Conservation (phyloP, 768 basidiomycete genomes). For the Pseudohyphozyma bogoriensis region DNA sequence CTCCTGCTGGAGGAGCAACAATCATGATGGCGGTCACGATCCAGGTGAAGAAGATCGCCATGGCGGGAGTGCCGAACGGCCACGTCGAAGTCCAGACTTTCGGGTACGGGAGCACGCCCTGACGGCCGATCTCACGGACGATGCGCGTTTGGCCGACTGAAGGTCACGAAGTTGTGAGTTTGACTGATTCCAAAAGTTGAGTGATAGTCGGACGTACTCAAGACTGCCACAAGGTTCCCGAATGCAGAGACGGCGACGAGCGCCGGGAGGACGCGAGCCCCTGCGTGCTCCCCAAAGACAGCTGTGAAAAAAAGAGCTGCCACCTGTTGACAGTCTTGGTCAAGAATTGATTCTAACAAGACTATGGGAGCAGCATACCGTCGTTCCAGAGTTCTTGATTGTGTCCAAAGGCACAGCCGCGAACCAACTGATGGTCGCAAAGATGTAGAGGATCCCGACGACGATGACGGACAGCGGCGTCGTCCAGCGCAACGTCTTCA, state of each 20-base stretch:
- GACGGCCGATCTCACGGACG: conserved; percentile 48
- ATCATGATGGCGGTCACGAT: conserved; percentile 50
- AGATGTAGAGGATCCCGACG: not conserved
- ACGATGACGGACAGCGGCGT: not conserved
- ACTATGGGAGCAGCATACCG: not conserved
- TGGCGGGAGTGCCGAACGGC: conserved; percentile 58
- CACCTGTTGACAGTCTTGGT: not conserved
- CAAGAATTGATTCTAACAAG: not conserved
- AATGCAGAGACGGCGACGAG: conserved; percentile 2
- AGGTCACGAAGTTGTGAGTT: no score
- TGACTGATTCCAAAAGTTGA: no score
- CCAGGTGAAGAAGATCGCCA: conserved; percentile 57
- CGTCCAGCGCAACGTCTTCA: not conserved
- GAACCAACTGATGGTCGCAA: not conserved
- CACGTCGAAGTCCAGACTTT: conserved; percentile 60
- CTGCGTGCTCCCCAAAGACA: not conserved
- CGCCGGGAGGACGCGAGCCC: not conserved
- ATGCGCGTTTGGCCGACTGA: conserved; percentile 45
- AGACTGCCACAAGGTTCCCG: not conserved
- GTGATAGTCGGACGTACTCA: no score
- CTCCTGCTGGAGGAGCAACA: conserved; percentile 55
- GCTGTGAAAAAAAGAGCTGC: not conserved
- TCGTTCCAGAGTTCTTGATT: not conserved
- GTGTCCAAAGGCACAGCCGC: not conserved
- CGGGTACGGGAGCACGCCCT: conserved; percentile 50